phyloP scores from a whole-genome alignment of 331 rosid genomes.

The Erythrophleum ivorense region DNA sequence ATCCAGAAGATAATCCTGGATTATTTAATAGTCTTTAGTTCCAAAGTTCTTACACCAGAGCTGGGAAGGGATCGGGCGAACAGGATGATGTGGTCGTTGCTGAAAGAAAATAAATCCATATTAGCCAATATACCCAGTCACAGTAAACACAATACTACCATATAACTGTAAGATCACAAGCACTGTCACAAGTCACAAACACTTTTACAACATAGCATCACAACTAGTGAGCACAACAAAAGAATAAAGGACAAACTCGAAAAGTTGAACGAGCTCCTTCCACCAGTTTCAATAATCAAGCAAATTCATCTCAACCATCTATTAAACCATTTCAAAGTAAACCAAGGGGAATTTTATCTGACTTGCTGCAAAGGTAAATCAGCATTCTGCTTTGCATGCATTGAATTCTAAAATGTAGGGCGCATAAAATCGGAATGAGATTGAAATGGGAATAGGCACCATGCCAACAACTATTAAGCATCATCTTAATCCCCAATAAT shows the following conservation, averaged over 20 bases:
- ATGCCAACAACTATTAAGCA: constrained; percentile 21
- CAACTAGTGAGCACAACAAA: not conserved
- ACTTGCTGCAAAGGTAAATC: constrained; percentile 21
- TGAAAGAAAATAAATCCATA: constrained; percentile 42
- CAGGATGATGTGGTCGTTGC: constrained; percentile 78
- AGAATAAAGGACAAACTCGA: not conserved
- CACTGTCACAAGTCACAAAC: not conserved
- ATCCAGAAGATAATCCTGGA: constrained; percentile 27
- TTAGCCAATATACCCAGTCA: constrained; percentile 24
- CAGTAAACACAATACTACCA: not conserved
- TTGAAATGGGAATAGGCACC: constrained; percentile 11
- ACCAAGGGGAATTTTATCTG: constrained; percentile 19
- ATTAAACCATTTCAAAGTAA: constrained; percentile 9
- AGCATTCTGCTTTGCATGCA: constrained; percentile 26
- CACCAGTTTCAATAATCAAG: constrained; percentile 1
- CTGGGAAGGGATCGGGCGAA: constrained; percentile 76
- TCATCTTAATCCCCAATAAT: constrained; percentile 18
- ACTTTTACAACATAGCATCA: constrained; percentile 10
- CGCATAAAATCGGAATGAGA: constrained; percentile 13
- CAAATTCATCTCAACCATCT: constrained; percentile 3
- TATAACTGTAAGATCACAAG: not conserved
- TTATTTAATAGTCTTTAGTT: constrained; percentile 56
- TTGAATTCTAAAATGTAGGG: not conserved
- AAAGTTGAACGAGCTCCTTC: constrained; percentile 29
- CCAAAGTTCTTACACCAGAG: constrained; percentile 82